A percentile compares a stretch with the other conserved stretches of the same genome.
phyloP scores from a whole-genome alignment of 2,329 filamentous ascomycete species.

The Ophiostoma angusticollis region DNA sequence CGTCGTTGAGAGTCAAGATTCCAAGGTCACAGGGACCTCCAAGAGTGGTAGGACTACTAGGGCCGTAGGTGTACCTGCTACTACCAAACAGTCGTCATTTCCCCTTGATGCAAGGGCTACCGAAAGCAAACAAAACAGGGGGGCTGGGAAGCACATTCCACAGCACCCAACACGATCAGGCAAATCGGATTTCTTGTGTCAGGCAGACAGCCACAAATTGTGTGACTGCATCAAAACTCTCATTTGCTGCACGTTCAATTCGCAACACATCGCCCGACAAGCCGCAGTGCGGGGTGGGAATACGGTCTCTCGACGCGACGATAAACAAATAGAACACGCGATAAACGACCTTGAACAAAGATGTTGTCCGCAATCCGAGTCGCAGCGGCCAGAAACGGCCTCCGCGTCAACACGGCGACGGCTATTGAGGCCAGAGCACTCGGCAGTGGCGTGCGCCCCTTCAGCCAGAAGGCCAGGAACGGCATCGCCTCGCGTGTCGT shows the following conservation, averaged over 20 bases:
- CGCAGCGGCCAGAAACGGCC: constrained; percentile 4
- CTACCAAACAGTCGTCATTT: constrained; percentile 2
- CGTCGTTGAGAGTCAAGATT: too few species aligned
- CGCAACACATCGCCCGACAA: neutral
- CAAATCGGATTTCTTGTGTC: neutral
- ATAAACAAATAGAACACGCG: neutral
- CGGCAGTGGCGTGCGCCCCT: neutral
- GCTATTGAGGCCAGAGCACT: neutral
- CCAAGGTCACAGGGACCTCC: too few species aligned
- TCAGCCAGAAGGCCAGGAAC: neutral
- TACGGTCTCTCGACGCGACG: too few species aligned
- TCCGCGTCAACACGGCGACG: constrained; percentile 1
- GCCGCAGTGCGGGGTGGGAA: neutral
- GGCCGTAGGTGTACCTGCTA: too few species aligned
- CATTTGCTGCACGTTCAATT: neutral
- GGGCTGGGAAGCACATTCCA: constrained; percentile 7
- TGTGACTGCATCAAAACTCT: neutral
- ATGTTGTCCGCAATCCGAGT: constrained; percentile 13
- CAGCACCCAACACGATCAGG: constrained; percentile 5
- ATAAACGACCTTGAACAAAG: neutral
- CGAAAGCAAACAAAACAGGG: constrained; percentile 6
- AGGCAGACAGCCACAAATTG: neutral
- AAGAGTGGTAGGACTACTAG: too few species aligned
- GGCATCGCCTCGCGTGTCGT: neutral
- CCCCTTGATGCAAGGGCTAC: constrained; percentile 5